phyloP scores from a whole-genome alignment of 805 yeast genomes.

The Candida anglica region DNA sequence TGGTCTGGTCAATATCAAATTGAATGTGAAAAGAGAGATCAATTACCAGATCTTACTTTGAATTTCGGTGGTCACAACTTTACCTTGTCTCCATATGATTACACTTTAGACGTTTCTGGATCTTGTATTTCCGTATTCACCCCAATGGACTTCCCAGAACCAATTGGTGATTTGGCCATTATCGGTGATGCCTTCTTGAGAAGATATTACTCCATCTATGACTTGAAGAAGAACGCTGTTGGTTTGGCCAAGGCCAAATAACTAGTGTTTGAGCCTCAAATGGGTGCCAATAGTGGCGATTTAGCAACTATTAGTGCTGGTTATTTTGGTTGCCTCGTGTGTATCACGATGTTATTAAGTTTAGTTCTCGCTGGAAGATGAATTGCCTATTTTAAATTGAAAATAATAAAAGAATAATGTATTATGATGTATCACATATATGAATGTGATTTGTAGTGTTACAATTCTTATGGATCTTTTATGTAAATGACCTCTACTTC shows the following conservation, averaged over 20 bases:
- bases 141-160: slow-evolving; percentile 96
- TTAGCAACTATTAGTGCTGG: too few species aligned
- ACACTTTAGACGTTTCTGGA: slow-evolving; percentile 91
- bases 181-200: slow-evolving; percentile 97
- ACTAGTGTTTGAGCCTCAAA: too few species aligned
- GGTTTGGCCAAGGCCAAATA: slow-evolving; percentile 78
- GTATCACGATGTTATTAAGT: too few species aligned
- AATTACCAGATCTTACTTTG: slow-evolving; percentile 88
- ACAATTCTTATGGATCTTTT: too few species aligned
- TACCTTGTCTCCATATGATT: slow-evolving; percentile 85
- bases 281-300: too few species aligned
- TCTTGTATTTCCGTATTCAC: slow-evolving; percentile 95
- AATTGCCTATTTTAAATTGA: too few species aligned
- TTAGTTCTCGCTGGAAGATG: too few species aligned
- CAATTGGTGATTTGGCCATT: slow-evolving; percentile 94
- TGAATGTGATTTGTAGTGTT: too few species aligned
- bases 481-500: too few species aligned
- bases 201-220: slow-evolving; percentile 90
- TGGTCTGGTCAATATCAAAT: slow-evolving; percentile 97
- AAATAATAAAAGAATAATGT: too few species aligned
- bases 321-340: too few species aligned
- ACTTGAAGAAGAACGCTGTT: slow-evolving; percentile 84
- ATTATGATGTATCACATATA: too few species aligned
- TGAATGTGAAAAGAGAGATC: slow-evolving; percentile 82
- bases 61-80: slow-evolving; percentile 88